A percentile compares a stretch with the other conserved stretches of the same genome.
Evolutionary conservation across 129 eudicot species (phyloP).

Genomic region (Smallanthus sonchifolius): DNA sequence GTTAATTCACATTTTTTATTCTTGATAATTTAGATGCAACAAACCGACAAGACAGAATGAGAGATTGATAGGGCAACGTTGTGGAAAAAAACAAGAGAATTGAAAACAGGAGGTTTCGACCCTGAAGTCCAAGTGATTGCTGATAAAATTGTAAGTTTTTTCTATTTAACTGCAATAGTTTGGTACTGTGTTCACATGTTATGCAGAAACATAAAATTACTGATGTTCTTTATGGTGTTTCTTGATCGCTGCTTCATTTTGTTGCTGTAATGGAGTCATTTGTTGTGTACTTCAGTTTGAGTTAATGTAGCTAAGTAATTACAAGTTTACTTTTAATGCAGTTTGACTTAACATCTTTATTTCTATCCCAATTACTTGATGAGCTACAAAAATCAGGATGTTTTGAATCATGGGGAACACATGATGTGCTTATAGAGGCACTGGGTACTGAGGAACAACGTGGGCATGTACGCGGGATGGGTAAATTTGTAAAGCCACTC

Average conservation of each 20-base stretch:
- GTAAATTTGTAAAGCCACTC: neutral
- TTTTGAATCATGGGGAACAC: neutral
- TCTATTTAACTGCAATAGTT: no score
- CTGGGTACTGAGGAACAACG: neutral
- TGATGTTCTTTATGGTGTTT: no score
- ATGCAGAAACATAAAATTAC: no score
- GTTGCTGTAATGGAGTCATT: conserved; percentile 1
- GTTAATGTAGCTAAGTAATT: no score
- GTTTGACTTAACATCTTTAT: no score
- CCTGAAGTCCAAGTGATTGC: neutral
- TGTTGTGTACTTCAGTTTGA: neutral
- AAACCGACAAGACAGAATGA: neutral
- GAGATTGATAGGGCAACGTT: no score
- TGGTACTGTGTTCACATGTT: no score
- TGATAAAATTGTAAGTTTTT: neutral
- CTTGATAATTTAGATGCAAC: neutral
- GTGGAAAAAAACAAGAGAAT: no score
- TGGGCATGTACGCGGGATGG: neutral
- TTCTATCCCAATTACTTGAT: neutral
- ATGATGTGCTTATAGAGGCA: neutral
- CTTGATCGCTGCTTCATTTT: no score
- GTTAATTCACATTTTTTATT: neutral
- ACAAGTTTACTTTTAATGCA: no score
- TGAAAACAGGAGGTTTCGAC: no score
- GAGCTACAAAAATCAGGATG: neutral